Percentiles rank a stretch among this genome's conserved stretches.
These are phyloP conservation scores for Candida hungchunana DNA, from an alignment of 805 yeast genomes.

Conservation along the genomic window DNA sequence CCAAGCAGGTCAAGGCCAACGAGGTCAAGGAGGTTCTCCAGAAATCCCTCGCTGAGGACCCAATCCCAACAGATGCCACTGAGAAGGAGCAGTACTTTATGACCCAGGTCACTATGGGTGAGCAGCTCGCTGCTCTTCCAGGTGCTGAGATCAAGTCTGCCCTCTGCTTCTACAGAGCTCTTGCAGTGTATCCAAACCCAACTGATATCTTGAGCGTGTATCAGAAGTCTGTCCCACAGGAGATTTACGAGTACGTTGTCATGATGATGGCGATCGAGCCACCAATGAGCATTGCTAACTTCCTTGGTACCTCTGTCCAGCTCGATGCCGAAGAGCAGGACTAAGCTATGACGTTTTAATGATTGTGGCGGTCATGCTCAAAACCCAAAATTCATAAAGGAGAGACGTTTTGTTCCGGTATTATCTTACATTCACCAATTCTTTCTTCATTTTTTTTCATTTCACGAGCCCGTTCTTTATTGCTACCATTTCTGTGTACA, in stretches of 20 bases:
- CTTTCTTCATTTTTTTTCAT: neutral
- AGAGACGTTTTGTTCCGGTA: too few relatives aligned
- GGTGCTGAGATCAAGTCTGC: slow-evolving; percentile 81
- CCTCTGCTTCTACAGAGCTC: slow-evolving; percentile 85
- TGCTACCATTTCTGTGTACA: slow-evolving; percentile 10
- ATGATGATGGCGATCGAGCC: slow-evolving; percentile 90
- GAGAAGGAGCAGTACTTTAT: slow-evolving; percentile 79
- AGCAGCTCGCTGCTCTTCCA: slow-evolving; percentile 63
- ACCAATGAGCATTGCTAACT: slow-evolving; percentile 71
- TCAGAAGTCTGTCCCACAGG: slow-evolving; percentile 82
- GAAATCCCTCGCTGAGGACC: slow-evolving; percentile 62
- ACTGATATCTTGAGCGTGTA: slow-evolving; percentile 85
- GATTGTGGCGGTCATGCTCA: too few relatives aligned
- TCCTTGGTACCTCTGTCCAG: slow-evolving; percentile 35
- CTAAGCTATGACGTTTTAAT: too few relatives aligned
- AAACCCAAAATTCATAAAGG: too few relatives aligned
- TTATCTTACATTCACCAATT: too few relatives aligned
- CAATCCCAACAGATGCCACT: slow-evolving; percentile 65
- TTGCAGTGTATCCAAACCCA: slow-evolving; percentile 92
- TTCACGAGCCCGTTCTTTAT: neutral
- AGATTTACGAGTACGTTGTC: slow-evolving; percentile 76
- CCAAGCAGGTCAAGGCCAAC: slow-evolving; percentile 56
- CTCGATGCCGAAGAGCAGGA: slow-evolving; percentile 25
- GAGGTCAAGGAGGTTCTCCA: slow-evolving; percentile 58
- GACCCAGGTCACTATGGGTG: slow-evolving; percentile 81